Evolutionary conservation across 2,329 filamentous ascomycete species (phyloP).

Genomic region (Neocucurbitaria cava): DNA sequence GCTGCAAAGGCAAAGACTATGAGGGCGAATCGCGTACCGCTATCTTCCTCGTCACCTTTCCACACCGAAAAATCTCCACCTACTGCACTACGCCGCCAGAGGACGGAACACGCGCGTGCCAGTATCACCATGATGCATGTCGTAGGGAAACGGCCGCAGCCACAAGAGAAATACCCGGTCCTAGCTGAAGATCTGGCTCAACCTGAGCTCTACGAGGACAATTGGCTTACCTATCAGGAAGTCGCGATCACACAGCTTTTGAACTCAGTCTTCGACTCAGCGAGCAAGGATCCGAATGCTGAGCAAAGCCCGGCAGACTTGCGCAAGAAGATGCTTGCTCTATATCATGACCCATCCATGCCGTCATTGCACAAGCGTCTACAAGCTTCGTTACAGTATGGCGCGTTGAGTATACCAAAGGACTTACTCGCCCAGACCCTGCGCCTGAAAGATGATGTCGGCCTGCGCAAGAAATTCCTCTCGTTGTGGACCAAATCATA

Average conservation of each 20-base stretch:
- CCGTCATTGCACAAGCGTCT: slow-evolving; percentile 62
- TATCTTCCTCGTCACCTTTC: slow-evolving; percentile 46
- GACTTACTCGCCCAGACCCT: slow-evolving; percentile 55
- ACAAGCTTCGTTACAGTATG: slow-evolving; percentile 65
- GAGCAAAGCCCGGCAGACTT: slow-evolving; percentile 46
- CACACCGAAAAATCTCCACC: slow-evolving; percentile 46
- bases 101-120: slow-evolving; percentile 30
- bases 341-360: slow-evolving; percentile 62
- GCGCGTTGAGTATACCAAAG: slow-evolving; percentile 63
- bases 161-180: slow-evolving; percentile 57
- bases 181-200: slow-evolving; percentile 62
- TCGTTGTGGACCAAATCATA: slow-evolving; percentile 66
- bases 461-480: slow-evolving; percentile 63
- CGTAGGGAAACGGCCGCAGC: slow-evolving; percentile 35
- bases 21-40: slow-evolving; percentile 25
- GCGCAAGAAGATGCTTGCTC: slow-evolving; percentile 57
- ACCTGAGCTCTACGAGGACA: slow-evolving; percentile 67
- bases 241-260: slow-evolving; percentile 66
- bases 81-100: slow-evolving; percentile 38
- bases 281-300: slow-evolving; percentile 30
- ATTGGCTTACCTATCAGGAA: slow-evolving; percentile 69
- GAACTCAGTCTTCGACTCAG: slow-evolving; percentile 61
- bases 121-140: slow-evolving; percentile 45
- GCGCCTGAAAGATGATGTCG: slow-evolving; percentile 63
- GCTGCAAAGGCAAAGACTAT: slow-evolving; percentile 31